Conservation (phyloP, 805 yeast species). For the Nakazawaea anatomiae region DNA sequence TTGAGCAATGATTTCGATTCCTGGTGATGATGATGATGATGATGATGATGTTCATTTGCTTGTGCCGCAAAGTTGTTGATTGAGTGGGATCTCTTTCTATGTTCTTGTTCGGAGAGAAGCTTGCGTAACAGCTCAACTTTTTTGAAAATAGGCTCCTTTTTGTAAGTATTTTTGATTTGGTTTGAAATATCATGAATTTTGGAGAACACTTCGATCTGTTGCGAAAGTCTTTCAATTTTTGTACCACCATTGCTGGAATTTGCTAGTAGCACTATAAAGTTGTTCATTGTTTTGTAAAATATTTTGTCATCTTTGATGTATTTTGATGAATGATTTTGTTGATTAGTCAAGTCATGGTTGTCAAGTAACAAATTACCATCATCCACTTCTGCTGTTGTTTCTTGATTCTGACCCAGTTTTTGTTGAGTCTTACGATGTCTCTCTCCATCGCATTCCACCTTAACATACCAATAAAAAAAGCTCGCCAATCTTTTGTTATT, state of each 20-base stretch:
- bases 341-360: not conserved
- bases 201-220: slow-evolving; percentile 65
- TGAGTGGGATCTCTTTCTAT: slow-evolving; percentile 1
- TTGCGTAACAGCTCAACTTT: slow-evolving; percentile 65
- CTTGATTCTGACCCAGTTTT: not conserved
- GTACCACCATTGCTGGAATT: slow-evolving; percentile 19
- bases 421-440: slow-evolving; percentile 10
- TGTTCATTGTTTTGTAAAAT: slow-evolving; percentile 22
- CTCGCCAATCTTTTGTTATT: slow-evolving; percentile 66
- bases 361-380: slow-evolving; percentile 6
- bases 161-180: slow-evolving; percentile 46
- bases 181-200: slow-evolving; percentile 61
- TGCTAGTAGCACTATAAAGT: slow-evolving; percentile 21
- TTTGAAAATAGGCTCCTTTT: slow-evolving; percentile 71
- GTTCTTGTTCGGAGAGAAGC: slow-evolving; percentile 44
- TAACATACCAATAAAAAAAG: slow-evolving; percentile 86
- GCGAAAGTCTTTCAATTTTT: slow-evolving; percentile 24
- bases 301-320: slow-evolving; percentile 11
- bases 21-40: slow-evolving; percentile 5
- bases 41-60: not conserved
- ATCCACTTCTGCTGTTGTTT: slow-evolving; percentile 14
- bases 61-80: not conserved
- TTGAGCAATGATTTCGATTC: slow-evolving; percentile 29
- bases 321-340: not conserved
- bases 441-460: slow-evolving; percentile 78